A percentile compares a stretch with the other conserved stretches of the same genome.
phyloP scores from a whole-genome alignment of 1,139 yeast genomes.

The Blastobotrys raffinosifermentans region DNA sequence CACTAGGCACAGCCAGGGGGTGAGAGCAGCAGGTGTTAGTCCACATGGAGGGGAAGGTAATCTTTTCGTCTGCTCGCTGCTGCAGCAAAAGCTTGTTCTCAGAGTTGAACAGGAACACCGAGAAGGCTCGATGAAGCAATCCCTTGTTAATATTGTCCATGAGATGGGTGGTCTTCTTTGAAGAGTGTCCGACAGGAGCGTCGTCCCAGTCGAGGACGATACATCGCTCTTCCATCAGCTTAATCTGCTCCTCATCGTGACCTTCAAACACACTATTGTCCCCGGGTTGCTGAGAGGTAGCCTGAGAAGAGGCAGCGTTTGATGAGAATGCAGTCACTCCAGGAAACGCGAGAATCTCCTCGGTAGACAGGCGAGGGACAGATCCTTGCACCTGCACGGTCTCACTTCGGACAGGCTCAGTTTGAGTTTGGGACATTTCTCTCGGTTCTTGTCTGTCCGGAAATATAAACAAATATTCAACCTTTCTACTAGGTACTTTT shows the following conservation, averaged over 20 bases:
- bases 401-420: too few species aligned
- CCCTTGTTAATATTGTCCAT: slow-evolving; percentile 85
- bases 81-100: slow-evolving; percentile 75
- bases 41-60: slow-evolving; percentile 96
- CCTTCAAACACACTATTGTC: slow-evolving; percentile 66
- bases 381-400: too few species aligned
- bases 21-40: slow-evolving; percentile 98
- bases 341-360: too few species aligned
- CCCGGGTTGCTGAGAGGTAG: too few species aligned
- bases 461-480: too few species aligned
- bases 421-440: too few species aligned
- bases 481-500: too few species aligned
- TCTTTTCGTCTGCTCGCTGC: slow-evolving; percentile 93
- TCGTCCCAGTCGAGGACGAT: slow-evolving; percentile 88
- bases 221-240: slow-evolving; percentile 94
- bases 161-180: slow-evolving; percentile 81
- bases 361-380: too few species aligned
- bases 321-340: too few species aligned
- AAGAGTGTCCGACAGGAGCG: slow-evolving; percentile 83
- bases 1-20: slow-evolving; percentile 79
- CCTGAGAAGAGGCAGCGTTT: too few species aligned
- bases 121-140: slow-evolving; percentile 88
- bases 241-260: slow-evolving; percentile 90
- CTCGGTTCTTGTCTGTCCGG: too few species aligned
- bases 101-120: slow-evolving; percentile 82